phyloP scores from a whole-genome alignment of 306 rosid species.

The Cucumis cinereus region DNA sequence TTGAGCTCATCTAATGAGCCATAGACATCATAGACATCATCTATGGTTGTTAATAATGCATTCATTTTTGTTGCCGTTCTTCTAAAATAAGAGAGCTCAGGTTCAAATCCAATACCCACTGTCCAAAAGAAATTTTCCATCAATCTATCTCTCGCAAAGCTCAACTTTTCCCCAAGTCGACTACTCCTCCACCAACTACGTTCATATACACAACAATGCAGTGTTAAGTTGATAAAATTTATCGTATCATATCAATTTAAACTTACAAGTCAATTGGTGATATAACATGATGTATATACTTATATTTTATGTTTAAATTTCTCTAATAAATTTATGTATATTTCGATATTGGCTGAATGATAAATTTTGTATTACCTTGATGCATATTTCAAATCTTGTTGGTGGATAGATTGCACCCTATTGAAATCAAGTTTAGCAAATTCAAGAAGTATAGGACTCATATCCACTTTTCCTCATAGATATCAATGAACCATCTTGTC shows the following conservation, averaged over 20 bases:
- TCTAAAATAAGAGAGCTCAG: not conserved
- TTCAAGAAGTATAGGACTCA: not conserved
- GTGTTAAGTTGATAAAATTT: not conserved
- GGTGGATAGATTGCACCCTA: not conserved
- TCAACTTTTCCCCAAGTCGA: not conserved
- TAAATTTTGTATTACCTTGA: not conserved
- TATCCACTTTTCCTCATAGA: not conserved
- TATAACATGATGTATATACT: too few relatives aligned
- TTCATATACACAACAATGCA: not conserved
- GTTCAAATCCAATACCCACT: not conserved
- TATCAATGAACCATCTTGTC: conserved; percentile 14
- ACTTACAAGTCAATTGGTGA: too few relatives aligned
- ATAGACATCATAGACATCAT: not conserved
- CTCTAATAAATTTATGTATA: too few relatives aligned
- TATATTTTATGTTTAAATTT: too few relatives aligned
- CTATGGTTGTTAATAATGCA: not conserved
- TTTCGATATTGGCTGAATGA: too few relatives aligned
- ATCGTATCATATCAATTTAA: too few relatives aligned
- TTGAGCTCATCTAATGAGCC: not conserved
- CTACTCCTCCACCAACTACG: not conserved
- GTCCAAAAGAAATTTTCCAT: conserved; percentile 6
- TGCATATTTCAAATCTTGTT: not conserved
- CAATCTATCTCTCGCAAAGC: not conserved
- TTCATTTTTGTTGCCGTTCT: not conserved
- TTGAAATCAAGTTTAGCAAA: conserved; percentile 10